phyloP scores from a whole-genome alignment of 129 eudicot genomes.

The Ambrosia trifida region DNA sequence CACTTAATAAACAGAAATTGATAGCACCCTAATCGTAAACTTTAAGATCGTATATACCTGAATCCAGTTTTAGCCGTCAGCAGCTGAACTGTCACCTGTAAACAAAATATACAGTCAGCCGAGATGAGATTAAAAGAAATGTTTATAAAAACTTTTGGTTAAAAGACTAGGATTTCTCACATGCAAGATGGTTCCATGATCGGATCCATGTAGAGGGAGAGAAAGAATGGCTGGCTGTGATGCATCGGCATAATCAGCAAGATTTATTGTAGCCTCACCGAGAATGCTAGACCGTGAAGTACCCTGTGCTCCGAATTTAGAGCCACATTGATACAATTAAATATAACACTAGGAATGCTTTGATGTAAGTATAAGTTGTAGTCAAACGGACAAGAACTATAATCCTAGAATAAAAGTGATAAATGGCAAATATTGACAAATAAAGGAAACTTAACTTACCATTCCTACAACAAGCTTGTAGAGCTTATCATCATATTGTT shows the following conservation, averaged over 20 bases:
- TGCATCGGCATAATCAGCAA: conserved; percentile 97
- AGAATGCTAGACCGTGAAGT: conserved; percentile 84
- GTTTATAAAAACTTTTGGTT: neutral
- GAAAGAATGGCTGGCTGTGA: conserved; percentile 63
- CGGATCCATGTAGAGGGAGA: conserved; percentile 85
- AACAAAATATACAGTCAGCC: conserved; percentile 21
- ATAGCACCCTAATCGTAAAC: conserved; percentile 2
- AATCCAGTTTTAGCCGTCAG: conserved; percentile 96
- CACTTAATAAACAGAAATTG: conserved; percentile 8
- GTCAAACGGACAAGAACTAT: neutral
- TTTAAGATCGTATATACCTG: conserved; percentile 51
- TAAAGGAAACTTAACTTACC: conserved; percentile 45
- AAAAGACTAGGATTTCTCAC: conserved; percentile 40
- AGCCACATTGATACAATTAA: neutral
- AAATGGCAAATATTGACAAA: neutral
- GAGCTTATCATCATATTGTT: conserved; percentile 80
- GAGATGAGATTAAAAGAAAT: neutral
- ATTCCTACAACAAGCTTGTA: conserved; percentile 89
- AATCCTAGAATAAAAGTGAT: neutral
- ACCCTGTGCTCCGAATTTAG: conserved; percentile 56
- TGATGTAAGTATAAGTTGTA: neutral
- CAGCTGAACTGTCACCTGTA: conserved; percentile 92
- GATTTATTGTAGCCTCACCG: conserved; percentile 90
- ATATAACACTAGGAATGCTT: neutral
- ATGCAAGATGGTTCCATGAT: conserved; percentile 78